phyloP scores from a whole-genome alignment of 116 monocot species.

The Papilionanthe hybrid region DNA sequence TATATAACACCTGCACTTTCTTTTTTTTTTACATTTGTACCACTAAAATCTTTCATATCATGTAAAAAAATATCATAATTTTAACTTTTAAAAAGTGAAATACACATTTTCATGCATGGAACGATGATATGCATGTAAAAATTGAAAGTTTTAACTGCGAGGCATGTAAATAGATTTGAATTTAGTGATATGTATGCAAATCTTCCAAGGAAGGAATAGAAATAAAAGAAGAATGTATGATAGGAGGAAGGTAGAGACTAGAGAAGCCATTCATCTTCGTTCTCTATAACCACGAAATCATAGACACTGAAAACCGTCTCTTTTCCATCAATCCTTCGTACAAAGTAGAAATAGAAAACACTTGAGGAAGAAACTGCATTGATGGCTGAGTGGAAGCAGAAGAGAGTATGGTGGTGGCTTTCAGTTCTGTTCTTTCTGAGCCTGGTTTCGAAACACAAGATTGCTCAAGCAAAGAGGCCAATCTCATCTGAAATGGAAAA shows the following conservation, averaged over 20 bases:
- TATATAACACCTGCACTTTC: no score
- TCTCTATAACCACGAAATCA: not conserved
- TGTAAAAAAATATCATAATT: no score
- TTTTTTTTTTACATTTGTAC: no score
- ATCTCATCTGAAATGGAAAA: slow-evolving; percentile 1
- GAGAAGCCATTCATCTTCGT: not conserved
- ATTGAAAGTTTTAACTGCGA: no score
- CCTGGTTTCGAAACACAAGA: not conserved
- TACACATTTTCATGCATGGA: no score
- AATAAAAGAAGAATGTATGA: not conserved
- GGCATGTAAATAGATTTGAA: no score
- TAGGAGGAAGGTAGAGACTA: not conserved
- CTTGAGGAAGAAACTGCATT: not conserved
- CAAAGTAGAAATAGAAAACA: not conserved
- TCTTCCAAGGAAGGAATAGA: not conserved
- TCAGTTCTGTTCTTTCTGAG: slow-evolving; percentile 5
- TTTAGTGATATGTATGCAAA: no score
- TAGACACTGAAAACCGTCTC: not conserved
- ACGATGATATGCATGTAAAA: no score
- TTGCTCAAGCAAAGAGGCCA: slow-evolving; percentile 27
- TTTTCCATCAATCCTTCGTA: not conserved
- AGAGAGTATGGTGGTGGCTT: slow-evolving; percentile 8
- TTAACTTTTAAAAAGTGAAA: no score
- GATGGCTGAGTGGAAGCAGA: slow-evolving; percentile 8
- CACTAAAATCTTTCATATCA: no score